Base-by-base conservation (phyloP, 495 filamentous ascomycete species). In the Penicillium atrosanguineum region DNA sequence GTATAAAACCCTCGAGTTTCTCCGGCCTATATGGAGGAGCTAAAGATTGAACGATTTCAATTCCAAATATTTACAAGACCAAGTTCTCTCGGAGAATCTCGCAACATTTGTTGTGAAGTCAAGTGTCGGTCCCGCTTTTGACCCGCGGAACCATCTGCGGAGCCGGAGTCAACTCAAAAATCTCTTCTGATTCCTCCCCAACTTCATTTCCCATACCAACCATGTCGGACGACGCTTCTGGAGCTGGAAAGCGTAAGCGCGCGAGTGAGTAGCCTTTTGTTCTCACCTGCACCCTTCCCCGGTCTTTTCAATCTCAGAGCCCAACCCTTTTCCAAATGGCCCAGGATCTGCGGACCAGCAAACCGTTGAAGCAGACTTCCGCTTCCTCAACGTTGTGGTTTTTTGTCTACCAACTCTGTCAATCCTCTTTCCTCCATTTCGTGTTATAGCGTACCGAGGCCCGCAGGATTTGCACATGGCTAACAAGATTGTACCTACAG, bases 161-260 rank as follows among this genome's bases (percentile, higher is more conserved):
- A 52, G 25, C 48, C 48, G 14, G 23, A 28, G 36, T 36, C 48
- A 53, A 48, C 44, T 50, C 54, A 54, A 57, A 62, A 61, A 63
- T 58, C 57, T 61, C 59, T 66, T 63, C 54, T 31, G 54, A n/a
- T 40, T 37, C 39, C 46, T 55, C 45, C 37, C 42, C 44, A 34
- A 39, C 52, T 31, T 42, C 41, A 40, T 21, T 36, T 31, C 51
- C 45, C 42, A 28, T 29, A 38, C 36, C 43, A 54, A 63, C 42
- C 37, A 73, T 73, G 72, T 73, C 71, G n/a, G 65, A 71, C 18
- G 39, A 53, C 48, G 57, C 72, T 50, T 69, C 75, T 53, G 65
- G 69, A n/a, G 73, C 73, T 36, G 75, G 73, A 41, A 74, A 76
- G 60, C 71, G 73, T 62, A 81, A 81, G 64, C 65, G 77, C 64